Evolutionary conservation across 495 filamentous ascomycete genomes (phyloP), one percentile per base, ranked within the genome.

Genomic region (Oidiodendron maius): DNA sequence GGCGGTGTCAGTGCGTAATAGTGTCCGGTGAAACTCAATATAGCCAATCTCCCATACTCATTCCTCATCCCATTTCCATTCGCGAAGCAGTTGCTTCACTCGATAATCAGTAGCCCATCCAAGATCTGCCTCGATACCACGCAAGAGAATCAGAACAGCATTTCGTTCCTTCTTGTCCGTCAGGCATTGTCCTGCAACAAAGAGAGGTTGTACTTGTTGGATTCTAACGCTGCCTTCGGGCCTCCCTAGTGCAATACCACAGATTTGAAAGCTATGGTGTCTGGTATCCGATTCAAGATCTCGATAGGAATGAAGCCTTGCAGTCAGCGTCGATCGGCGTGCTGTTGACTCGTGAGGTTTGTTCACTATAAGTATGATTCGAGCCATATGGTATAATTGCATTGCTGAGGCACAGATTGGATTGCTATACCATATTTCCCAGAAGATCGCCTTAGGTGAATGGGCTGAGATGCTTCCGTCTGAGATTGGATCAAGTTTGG

Each of bases 61-160:
- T 10, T 51, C 52, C 22, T 40, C 40, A 40, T 44, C 41, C 70
- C 71, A 77, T 11, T 57, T 64, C 80, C 80, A 84, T 49, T 81
- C 71, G 52, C 74, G 67, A 20, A 78, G 50, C 47, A 83, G 53
- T 55, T 79, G 71, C 53, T 72, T 62, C 8, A 77, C 74, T 30
- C 80, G 71, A 56, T 83, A 81, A 47, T 80, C 76, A 21, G 76
- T 83, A 1, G 79, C 78, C 81, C 80, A 83, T 17, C 79, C 81
- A 11, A 76, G 64, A 51, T 83, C 80, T 3, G 56, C 50, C 60
- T 83, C 78, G 25, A 83, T 74, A 21, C 70, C 74, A n/a, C 74
- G 62, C 38, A 84, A 56, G 32, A 82, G 61, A 13, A 69, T 65
- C 42, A 82, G 46, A 15, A 81, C 67, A 12, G 71, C 61, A 26